Base-by-base conservation (phyloP, 495 filamentous ascomycete genomes). In the Tuber umbilicatum region DNA sequence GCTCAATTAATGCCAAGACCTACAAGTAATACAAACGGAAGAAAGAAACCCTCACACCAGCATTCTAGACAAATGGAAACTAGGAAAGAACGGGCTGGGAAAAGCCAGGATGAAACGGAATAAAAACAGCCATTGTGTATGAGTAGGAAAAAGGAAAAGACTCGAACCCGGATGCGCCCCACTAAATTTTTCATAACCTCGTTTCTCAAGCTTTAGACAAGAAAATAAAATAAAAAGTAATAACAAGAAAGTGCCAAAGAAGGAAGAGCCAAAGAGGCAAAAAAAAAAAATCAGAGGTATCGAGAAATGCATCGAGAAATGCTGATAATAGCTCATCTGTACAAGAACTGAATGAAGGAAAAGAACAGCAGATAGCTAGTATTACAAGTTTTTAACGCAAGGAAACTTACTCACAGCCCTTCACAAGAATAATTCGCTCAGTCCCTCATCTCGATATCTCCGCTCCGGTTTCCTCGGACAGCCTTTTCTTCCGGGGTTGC, bases 391-490 rank as follows among this genome's bases (percentile, higher is more conserved):
- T 64, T 64, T 31, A 64, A 64, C 12, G 10, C n/a, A 64, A 64
- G 10, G 27, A 64, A 64, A 64, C 27, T 31, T n/a, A 64, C 55
- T 64, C 55, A 64, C 55, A 64, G 31, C 27, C 55, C 55, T 31
- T 64, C 27, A 31, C 55, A 55, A 40, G 64, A 39, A 73, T n/a
- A 23, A 31, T 70, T 31, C 43, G 67, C 37, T 78, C 72, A 79
- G 50, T 67, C 77, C 43, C 38, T 79, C 77, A 79, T 79, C 35
- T 79, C 77, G 27, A 50, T 72, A 79, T 79, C 77, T 21, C 19
- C 37, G 23, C 42, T 47, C 27, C 40, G 47, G 50, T 74, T 67
- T 5, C 9, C 60, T 38, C 74, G 71, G 31, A 73, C 6, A 16
- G 60, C 78, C 27, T 55, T 41, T 69, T 72, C 35, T 14, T 69